A percentile compares a stretch with the other conserved stretches of the same genome.
These are phyloP conservation scores for Aspergillus sp. DNA, from an alignment of 2,329 filamentous ascomycete genomes.

Conservation along the genomic window DNA sequence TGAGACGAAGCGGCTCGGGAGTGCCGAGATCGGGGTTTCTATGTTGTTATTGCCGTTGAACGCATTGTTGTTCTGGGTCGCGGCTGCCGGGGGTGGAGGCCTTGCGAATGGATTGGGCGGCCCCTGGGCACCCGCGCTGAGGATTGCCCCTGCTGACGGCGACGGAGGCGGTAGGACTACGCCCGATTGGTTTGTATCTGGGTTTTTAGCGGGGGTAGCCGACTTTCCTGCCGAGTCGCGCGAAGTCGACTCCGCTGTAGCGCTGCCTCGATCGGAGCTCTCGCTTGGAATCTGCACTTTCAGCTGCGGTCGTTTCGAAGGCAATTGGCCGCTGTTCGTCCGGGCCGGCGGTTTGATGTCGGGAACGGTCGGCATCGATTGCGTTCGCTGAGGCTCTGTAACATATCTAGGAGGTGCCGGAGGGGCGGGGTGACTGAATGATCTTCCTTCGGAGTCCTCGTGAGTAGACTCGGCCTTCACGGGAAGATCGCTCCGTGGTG, in stretches of 20 bases:
- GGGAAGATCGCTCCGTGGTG: conserved; percentile 35
- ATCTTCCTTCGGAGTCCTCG: conserved; percentile 50
- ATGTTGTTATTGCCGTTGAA: conserved; percentile 34
- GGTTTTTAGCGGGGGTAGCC: conserved; percentile 48
- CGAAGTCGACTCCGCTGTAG: conserved; percentile 60
- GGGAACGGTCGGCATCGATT: conserved; percentile 55
- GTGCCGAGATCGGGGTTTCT: conserved; percentile 81
- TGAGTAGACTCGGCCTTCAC: conserved; percentile 24
- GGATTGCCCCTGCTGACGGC: conserved; percentile 71
- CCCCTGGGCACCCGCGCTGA: conserved; percentile 84
- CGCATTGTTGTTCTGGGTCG: conserved; percentile 32
- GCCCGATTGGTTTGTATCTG: conserved; percentile 52
- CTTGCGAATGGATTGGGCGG: conserved; percentile 93
- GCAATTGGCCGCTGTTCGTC: conserved; percentile 63
- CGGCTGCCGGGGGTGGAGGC: conserved; percentile 58
- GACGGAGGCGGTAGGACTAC: conserved; percentile 88
- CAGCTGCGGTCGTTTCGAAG: conserved; percentile 66
- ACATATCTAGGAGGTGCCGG: conserved; percentile 44
- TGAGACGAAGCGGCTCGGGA: conserved; percentile 83
- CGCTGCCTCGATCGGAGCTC: conserved; percentile 64
- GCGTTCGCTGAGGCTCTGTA: conserved; percentile 34
- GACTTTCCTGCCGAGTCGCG: conserved; percentile 53
- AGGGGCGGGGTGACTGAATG: conserved; percentile 50
- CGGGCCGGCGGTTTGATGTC: conserved; percentile 66
- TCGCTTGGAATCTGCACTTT: conserved; percentile 95